Conservation (phyloP, 164 flowering plant species). For the Tetracentron sinense region DNA sequence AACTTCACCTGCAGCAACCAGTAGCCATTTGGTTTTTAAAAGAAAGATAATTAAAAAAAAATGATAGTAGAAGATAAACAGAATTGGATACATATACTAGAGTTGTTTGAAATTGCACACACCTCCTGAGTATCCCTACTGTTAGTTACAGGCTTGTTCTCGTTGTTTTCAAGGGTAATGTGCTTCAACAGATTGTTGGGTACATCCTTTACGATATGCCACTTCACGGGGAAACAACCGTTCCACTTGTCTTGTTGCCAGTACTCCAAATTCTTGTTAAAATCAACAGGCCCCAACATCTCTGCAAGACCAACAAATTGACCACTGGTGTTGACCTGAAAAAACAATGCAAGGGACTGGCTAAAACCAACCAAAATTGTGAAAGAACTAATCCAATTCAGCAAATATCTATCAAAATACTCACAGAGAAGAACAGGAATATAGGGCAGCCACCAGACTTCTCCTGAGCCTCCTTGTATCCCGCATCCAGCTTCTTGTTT, state of each 20-base stretch:
- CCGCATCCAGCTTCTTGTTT: slow-evolving; percentile 81
- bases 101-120: not conserved
- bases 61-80: not conserved
- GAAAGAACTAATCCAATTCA: not conserved
- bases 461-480: slow-evolving; percentile 64
- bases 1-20: slow-evolving; percentile 60
- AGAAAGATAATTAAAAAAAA: not conserved
- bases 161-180: slow-evolving; percentile 78
- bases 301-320: slow-evolving; percentile 89
- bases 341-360: not conserved
- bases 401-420: slow-evolving; percentile 11
- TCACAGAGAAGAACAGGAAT: slow-evolving; percentile 79
- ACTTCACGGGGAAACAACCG: slow-evolving; percentile 80
- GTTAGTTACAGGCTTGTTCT: slow-evolving; percentile 85
- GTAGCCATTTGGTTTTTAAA: too few species aligned
- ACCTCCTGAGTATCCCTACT: slow-evolving; percentile 94
- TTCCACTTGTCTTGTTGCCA: slow-evolving; percentile 97
- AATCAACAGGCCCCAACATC: slow-evolving; percentile 84
- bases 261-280: slow-evolving; percentile 63
- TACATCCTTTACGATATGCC: slow-evolving; percentile 87
- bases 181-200: slow-evolving; percentile 79
- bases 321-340: slow-evolving; percentile 89
- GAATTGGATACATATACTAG: not conserved
- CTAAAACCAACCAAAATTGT: not conserved
- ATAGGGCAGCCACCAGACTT: slow-evolving; percentile 65